phyloP scores from a whole-genome alignment of 192 early-diverging fungal genomes.

The Backusella morwellensis region DNA sequence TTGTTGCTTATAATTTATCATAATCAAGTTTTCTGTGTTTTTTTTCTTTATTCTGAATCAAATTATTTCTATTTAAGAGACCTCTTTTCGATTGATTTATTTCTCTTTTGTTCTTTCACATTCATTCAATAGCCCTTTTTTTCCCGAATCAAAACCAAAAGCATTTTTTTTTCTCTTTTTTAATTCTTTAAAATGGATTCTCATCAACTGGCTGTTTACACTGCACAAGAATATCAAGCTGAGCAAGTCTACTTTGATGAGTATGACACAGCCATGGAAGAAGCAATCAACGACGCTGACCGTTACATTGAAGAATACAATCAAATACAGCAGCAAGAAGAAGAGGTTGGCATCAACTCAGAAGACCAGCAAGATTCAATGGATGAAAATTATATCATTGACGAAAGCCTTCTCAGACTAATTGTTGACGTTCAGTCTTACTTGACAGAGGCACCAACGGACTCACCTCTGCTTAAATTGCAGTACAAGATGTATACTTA shows the following conservation, averaged over 20 bases:
- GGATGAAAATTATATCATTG: neutral
- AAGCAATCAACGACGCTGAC: neutral
- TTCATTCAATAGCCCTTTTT: neutral
- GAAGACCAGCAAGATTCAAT: neutral
- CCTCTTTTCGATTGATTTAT: conserved; percentile 1
- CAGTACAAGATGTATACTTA: conserved; percentile 42
- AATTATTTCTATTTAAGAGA: neutral
- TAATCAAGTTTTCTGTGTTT: conserved; percentile 2
- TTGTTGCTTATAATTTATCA: conserved; percentile 3
- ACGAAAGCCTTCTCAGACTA: conserved; percentile 29
- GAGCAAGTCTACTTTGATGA: conserved; percentile 10
- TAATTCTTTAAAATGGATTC: neutral
- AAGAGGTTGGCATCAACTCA: neutral
- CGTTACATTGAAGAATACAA: neutral
- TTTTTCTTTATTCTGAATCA: conserved; percentile 1
- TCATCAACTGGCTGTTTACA: neutral
- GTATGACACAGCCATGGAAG: neutral
- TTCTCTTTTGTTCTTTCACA: neutral
- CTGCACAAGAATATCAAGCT: conserved; percentile 9
- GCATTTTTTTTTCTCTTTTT: neutral
- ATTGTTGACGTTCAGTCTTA: conserved; percentile 37
- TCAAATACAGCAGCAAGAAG: neutral
- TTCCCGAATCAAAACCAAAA: neutral
- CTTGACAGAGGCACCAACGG: conserved; percentile 23
- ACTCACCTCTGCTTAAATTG: conserved; percentile 31